Percentiles rank a stretch among this genome's conserved stretches.
Evolutionary conservation across 2,329 filamentous ascomycete genomes (phyloP).

Genomic region (Hypoxylon sp.): DNA sequence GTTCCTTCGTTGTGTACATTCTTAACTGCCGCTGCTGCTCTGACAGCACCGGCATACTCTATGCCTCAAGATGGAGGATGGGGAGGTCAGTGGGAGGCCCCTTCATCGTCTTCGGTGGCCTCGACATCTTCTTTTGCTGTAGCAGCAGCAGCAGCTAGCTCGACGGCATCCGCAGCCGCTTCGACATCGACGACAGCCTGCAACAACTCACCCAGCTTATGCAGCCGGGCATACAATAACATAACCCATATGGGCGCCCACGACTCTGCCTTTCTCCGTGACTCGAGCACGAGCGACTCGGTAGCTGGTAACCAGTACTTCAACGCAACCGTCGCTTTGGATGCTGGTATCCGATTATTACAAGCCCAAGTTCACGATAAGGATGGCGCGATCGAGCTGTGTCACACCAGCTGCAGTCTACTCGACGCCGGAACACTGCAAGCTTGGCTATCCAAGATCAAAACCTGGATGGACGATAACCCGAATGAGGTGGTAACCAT

Average conservation of each 20-base stretch:
- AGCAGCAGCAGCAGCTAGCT: constrained; percentile 35
- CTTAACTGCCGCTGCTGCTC: constrained; percentile 39
- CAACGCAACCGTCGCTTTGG: constrained; percentile 75
- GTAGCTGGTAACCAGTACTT: constrained; percentile 76
- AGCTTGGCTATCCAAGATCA: constrained; percentile 70
- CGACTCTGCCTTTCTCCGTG: constrained; percentile 75
- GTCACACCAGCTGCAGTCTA: constrained; percentile 72
- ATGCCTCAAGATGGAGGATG: constrained; percentile 36
- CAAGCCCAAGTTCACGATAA: constrained; percentile 75
- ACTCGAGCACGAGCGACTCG: constrained; percentile 67
- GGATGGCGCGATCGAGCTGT: constrained; percentile 69
- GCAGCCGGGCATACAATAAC: constrained; percentile 74
- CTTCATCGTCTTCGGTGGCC: too few species aligned
- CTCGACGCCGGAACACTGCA: constrained; percentile 74
- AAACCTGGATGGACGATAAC: constrained; percentile 73
- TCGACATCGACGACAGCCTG: constrained; percentile 60
- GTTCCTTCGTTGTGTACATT: constrained; percentile 41
- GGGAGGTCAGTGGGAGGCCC: too few species aligned
- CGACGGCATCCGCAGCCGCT: constrained; percentile 37
- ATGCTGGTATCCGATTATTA: constrained; percentile 75
- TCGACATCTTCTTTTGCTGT: constrained; percentile 21
- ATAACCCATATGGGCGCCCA: constrained; percentile 83
- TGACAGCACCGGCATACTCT: constrained; percentile 36
- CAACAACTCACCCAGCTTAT: constrained; percentile 83
- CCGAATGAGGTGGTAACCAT: constrained; percentile 80